These are phyloP conservation scores for Inga laurina DNA, from an alignment of 306 rosid genomes.

Conservation along the genomic window DNA sequence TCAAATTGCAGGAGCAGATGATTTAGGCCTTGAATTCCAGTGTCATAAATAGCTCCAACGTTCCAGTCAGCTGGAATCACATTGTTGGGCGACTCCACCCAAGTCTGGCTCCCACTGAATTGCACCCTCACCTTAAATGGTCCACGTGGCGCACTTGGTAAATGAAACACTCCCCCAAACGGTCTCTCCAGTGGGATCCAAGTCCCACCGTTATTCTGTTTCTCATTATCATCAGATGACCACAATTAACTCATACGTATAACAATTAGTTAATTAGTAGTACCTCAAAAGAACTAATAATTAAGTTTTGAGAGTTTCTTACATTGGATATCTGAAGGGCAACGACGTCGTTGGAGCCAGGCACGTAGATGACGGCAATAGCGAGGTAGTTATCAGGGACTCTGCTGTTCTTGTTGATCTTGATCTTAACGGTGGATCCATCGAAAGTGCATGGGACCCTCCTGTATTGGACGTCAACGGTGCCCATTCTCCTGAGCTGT, in stretches of 20 bases:
- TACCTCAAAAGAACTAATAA: too few species aligned
- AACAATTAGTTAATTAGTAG: too few species aligned
- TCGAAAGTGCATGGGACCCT: constrained; percentile 52
- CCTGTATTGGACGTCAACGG: constrained; percentile 44
- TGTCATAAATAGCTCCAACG: constrained; percentile 64
- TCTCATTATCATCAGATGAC: too few species aligned
- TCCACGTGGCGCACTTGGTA: constrained; percentile 53
- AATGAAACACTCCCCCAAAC: constrained; percentile 76
- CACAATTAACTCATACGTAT: too few species aligned
- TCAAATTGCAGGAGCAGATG: not conserved
- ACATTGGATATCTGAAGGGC: constrained; percentile 50
- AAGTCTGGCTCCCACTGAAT: constrained; percentile 50
- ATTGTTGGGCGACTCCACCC: constrained; percentile 50
- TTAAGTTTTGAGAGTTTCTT: too few species aligned
- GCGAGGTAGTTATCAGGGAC: constrained; percentile 60
- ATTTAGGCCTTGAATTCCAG: constrained; percentile 38
- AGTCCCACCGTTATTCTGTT: constrained; percentile 26
- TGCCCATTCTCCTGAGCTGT: constrained; percentile 37
- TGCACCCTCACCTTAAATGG: constrained; percentile 56
- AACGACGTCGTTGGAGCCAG: constrained; percentile 56
- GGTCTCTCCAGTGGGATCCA: constrained; percentile 69
- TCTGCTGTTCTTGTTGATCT: constrained; percentile 63
- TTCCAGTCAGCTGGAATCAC: constrained; percentile 71
- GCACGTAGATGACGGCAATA: constrained; percentile 39
- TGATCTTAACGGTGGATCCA: constrained; percentile 37